Percentiles rank a stretch among this genome's conserved stretches.
These are phyloP conservation scores for Aspergillus ochraceoroseus DNA, from an alignment of 2,329 filamentous ascomycete genomes.

Conservation along the genomic window DNA sequence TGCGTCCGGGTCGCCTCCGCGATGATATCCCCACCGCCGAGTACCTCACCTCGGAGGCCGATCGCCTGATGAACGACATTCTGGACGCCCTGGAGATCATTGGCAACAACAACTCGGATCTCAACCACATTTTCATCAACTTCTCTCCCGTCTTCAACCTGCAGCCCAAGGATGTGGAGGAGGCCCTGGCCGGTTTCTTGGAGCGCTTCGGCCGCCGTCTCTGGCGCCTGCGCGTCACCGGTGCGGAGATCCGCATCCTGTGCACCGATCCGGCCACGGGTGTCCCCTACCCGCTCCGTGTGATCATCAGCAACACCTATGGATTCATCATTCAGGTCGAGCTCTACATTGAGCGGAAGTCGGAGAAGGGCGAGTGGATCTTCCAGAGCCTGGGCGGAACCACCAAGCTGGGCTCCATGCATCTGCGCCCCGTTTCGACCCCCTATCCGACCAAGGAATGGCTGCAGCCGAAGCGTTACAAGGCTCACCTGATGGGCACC, in stretches of 20 bases:
- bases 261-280: constrained; percentile 86
- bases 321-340: constrained; percentile 97
- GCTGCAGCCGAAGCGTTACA: constrained; percentile 97
- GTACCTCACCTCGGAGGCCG: constrained; percentile 95
- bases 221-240: constrained; percentile 93
- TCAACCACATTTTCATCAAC: constrained; percentile 99
- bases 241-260: constrained; percentile 96
- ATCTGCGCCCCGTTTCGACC: constrained; percentile 81
- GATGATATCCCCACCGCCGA: constrained; percentile 98
- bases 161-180: constrained; percentile 80
- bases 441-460: constrained; percentile 98
- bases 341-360: constrained; percentile 95
- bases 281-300: constrained; percentile 82
- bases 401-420: constrained; percentile 92
- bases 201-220: constrained; percentile 92
- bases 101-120: constrained; percentile 97
- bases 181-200: constrained; percentile 89
- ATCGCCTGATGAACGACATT: constrained; percentile 95
- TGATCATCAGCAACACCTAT: constrained; percentile 96
- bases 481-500: constrained; percentile 97
- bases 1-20: constrained; percentile 85
- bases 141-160: constrained; percentile 96
- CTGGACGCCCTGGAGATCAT: constrained; percentile 97
- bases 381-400: constrained; percentile 97
- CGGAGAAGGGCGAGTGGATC: constrained; percentile 95